These are phyloP conservation scores for Geotrichum klebahnii DNA, from an alignment of 1,139 yeast genomes.

Conservation along the genomic window DNA sequence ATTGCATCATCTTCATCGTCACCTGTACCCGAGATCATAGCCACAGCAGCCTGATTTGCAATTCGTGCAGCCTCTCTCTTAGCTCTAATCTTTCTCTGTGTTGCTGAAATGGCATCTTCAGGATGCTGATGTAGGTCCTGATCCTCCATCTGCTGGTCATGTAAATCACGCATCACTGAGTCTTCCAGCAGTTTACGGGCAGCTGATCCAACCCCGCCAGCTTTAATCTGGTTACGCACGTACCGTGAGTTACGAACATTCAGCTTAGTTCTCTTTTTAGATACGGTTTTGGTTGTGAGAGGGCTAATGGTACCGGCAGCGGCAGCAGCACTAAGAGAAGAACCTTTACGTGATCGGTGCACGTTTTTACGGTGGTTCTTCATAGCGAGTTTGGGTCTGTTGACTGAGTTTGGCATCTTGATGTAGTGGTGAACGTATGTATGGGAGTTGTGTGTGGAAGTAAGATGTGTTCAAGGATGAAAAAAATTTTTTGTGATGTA, in stretches of 20 bases:
- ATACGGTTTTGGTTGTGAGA: conserved; percentile 16
- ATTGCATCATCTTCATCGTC: conserved; percentile 11
- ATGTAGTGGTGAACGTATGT: neutral
- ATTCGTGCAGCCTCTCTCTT: conserved; percentile 15
- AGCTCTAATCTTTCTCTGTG: conserved; percentile 16
- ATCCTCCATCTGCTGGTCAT: neutral
- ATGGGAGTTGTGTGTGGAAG: neutral
- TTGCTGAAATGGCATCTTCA: conserved; percentile 7
- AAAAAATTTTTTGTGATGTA: neutral
- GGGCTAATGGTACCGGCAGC: neutral
- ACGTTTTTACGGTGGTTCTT: conserved; percentile 10
- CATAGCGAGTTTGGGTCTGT: conserved; percentile 17
- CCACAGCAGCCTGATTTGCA: conserved; percentile 17
- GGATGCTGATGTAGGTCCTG: neutral
- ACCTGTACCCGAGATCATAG: neutral
- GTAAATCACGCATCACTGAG: conserved; percentile 3
- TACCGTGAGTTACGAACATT: conserved; percentile 16
- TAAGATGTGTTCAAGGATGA: neutral
- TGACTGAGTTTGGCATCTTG: conserved; percentile 18
- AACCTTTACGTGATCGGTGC: conserved; percentile 5
- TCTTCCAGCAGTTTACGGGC: conserved; percentile 10
- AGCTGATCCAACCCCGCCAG: neutral
- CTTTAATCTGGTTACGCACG: conserved; percentile 5
- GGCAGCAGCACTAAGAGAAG: neutral
- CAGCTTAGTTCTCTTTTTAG: conserved; percentile 16